Percentiles rank a stretch among this genome's conserved stretches.
These are phyloP conservation scores for Fraxinus platypoda DNA, from an alignment of 305 asterid genomes.

Conservation along the genomic window DNA sequence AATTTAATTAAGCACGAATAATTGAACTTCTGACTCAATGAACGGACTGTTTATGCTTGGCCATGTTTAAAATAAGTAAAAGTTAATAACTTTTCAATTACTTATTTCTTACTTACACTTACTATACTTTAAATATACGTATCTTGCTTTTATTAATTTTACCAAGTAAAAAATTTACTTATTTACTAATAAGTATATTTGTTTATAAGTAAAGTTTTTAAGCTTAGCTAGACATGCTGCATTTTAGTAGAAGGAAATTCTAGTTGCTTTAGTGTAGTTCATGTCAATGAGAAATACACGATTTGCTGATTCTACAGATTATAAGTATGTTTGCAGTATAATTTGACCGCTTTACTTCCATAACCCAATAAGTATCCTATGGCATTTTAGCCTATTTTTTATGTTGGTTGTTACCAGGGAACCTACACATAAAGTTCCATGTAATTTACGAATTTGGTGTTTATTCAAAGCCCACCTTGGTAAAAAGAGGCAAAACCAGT, in stretches of 20 bases:
- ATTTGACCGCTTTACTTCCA: not conserved
- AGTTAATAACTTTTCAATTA: not conserved
- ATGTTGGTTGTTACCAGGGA: not conserved
- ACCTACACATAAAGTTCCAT: not conserved
- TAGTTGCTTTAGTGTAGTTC: not conserved
- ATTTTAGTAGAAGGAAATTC: not conserved
- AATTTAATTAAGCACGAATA: not conserved
- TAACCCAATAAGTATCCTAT: not conserved
- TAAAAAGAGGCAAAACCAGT: not conserved
- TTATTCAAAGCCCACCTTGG: not conserved
- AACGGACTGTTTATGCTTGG: not conserved
- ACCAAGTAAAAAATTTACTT: not conserved
- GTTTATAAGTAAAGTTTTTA: not conserved
- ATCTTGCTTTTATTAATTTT: not conserved
- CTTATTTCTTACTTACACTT: not conserved
- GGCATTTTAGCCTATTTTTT: not conserved
- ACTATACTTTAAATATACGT: not conserved
- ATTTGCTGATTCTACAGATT: not conserved
- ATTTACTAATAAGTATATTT: not conserved
- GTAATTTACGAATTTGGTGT: not conserved
- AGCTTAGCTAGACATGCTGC: not conserved
- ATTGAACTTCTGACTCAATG: constrained; percentile 8
- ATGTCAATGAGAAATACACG: not conserved
- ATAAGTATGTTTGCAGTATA: not conserved
- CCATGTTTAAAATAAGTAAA: not conserved